Evolutionary conservation across 2,329 filamentous ascomycete species (phyloP), one percentile per base, ranked within the genome.

Genomic region (Stachybotrys chlorohalonatus): DNA sequence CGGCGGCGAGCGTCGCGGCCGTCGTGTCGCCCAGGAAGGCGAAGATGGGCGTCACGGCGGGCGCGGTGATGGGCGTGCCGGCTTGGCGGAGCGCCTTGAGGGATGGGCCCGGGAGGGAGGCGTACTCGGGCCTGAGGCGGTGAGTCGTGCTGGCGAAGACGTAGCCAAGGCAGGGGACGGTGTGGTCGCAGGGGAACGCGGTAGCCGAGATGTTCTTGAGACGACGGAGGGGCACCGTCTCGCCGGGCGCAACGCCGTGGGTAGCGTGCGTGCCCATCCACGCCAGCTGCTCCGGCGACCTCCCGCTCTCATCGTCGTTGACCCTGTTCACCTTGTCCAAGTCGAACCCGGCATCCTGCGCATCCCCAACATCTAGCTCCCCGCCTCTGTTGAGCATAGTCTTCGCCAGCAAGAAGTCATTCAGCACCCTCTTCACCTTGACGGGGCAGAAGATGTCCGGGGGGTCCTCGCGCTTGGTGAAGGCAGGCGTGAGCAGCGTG

Each of bases 1-100:
- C 72, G 0, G 62, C 61, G 11, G 69, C 70, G 7, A 78, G 64
- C 5, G 69, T 71, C 15, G 63, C 60, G 5, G 73, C 67, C 2
- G 75, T 77, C 1, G 73, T 75, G 59, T 78, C 76, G 6, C 76
- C 76, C 5, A 78, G 62, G 53, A 78, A 79, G 11, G 75, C 75
- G 51, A 78, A 76, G 1, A 78, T 66, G 45, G 74, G 71, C 6
- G 63, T 62, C 5, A 64, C 65, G 6, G 70, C 68, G 5, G 70
- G 65, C 1, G 65, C 68, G 1, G 76, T 78, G 58, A 79, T 66
- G 31, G 67, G 62, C 1, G 65, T 63, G 3, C 73, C 73, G 0
- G 68, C 59, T 39, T 68, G 60, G 7, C 74, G 70, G 16, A 77
- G 66, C 2, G 57, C 57, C 52, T 68, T 70, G 36, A 79, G 63